Base-by-base conservation (phyloP, 73 alveolate genomes). In the Paramecium primaurelia region DNA sequence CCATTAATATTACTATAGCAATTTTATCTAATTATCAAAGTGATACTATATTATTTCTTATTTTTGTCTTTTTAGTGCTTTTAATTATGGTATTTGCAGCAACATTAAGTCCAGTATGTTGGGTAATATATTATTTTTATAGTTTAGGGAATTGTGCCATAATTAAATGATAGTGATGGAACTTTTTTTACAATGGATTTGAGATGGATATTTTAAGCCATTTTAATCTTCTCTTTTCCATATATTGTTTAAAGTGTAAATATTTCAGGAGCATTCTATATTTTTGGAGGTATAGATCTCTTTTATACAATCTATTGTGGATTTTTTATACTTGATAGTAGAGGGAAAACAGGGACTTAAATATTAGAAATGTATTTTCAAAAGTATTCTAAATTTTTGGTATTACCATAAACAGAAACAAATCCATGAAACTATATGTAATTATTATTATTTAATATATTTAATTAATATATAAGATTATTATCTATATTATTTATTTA, bases 111-210 rank as follows among this genome's bases (percentile, higher is more conserved):
- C 91, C 91, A 45, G 75, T 80, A 8, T 28, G 59, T 28, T 77
- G 90, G 90, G 90, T 77, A 77, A 77, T 40, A 0, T 16, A 32
- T 0, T 14, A 5, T 14, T 49, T 1, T 14, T 16, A n/a, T 8
- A 77, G 12, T 5, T 38, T 38, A 77, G 90, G 40, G 90, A 7
- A 42, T 77, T 18, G 90, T 77, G 0, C 91, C 91, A 8, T 80
- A 80, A 80, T 45, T 80, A 25, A 80, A 80, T 26, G 91, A 80
- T 42, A 47, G 73, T 80, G 77, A 80, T 80, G 77, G 77, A 20
- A 80, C 91, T 10, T 80, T 45, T 26, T 45, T 80, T 12, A 44
- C 58, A 12, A 80, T 80, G 91, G 91, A 47, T 25, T 80, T 40
- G 45, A 80, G 75, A 47, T 80, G 91, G 91, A 44, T 42, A 42